Evolutionary conservation across 192 early-diverging fungal species (phyloP).

Genomic region (Umbelopsis ramanniana): DNA sequence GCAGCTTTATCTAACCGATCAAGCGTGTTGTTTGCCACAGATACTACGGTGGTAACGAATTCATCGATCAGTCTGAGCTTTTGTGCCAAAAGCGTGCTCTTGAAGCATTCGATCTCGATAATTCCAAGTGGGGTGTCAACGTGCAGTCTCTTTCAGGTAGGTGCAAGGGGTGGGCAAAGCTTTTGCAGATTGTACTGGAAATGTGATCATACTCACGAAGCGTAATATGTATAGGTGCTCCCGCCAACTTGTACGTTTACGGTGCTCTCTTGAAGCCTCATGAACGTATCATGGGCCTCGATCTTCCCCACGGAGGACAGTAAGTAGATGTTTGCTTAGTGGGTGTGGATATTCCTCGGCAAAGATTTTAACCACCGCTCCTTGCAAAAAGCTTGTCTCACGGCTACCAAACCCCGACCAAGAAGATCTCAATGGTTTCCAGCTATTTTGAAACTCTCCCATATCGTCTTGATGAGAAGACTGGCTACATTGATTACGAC

Average conservation of each 20-base stretch:
- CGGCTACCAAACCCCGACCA: constrained; percentile 95
- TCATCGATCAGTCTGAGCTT: constrained; percentile 92
- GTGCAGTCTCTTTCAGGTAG: constrained; percentile 92
- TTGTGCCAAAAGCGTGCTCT: constrained; percentile 96
- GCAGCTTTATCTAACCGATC: neutral
- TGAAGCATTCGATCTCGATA: constrained; percentile 87
- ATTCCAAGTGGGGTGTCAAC: constrained; percentile 94
- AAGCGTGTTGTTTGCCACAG: constrained; percentile 33
- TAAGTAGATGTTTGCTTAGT: constrained; percentile 46
- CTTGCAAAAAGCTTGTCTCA: constrained; percentile 79
- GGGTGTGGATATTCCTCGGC: neutral
- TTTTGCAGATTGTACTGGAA: neutral
- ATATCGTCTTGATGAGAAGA: constrained; percentile 89
- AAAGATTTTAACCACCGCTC: neutral
- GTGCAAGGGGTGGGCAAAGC: neutral
- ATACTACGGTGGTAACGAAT: constrained; percentile 99
- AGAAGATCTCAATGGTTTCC: constrained; percentile 96
- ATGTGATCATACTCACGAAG: neutral
- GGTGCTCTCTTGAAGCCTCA: constrained; percentile 94
- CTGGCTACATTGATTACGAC: constrained; percentile 94
- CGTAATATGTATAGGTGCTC: constrained; percentile 66
- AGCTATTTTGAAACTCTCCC: constrained; percentile 97
- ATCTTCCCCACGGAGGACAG: constrained; percentile 98
- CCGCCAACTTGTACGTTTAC: constrained; percentile 98
- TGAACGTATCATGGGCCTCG: constrained; percentile 97